Evolutionary conservation across 768 basidiomycete species (phyloP), one percentile per base, ranked within the genome.

Genomic region (Jaapia argillacea): DNA sequence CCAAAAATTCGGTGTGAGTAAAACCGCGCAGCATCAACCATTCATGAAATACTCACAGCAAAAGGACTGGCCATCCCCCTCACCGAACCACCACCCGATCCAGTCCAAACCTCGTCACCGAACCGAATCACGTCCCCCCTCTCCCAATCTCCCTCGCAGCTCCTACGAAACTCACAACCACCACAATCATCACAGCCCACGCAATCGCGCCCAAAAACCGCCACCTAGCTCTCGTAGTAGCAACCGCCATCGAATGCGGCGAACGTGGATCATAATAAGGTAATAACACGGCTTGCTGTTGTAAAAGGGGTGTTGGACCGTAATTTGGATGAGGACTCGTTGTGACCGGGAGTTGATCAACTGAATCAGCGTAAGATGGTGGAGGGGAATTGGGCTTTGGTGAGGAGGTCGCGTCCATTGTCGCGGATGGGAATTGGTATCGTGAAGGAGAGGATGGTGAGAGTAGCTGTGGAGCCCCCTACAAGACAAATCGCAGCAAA

Each of bases 181-280:
- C 13, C 10, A 10, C 10, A 7, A 71, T 55, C 37, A 59, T 51
- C 24, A 65, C 38, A 4, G 62, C 68, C 63, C 68, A 69, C 13
- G 64, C 25, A 14, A 64, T 45, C 4, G 70, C 70, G 43, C 53
- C 54, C n/a, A 67, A 45, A 45, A 74, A 74, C 26, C 73, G 62
- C 65, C 64, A 50, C 37, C 59, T 59, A 25, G 72, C 71, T 22
- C 74, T 58, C 36, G 47, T 45, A 6, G 48, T 51, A 23, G 71
- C 71, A 42, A 57, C 58, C 39, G 57, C 55, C 2, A 67, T 40
- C 35, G 70, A 61, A 45, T 69, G 55, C 18, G 58, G 53, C 21
- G 68, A 68, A 27, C 54, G 60, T 6, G 64, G 69, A 50, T 73
- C 72, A 51, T 72, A 67, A 46, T 63, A 66, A 5, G 66, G 64